These are phyloP conservation scores for Entrophospora sp. DNA, from an alignment of 192 early-diverging fungal genomes.

Conservation along the genomic window DNA sequence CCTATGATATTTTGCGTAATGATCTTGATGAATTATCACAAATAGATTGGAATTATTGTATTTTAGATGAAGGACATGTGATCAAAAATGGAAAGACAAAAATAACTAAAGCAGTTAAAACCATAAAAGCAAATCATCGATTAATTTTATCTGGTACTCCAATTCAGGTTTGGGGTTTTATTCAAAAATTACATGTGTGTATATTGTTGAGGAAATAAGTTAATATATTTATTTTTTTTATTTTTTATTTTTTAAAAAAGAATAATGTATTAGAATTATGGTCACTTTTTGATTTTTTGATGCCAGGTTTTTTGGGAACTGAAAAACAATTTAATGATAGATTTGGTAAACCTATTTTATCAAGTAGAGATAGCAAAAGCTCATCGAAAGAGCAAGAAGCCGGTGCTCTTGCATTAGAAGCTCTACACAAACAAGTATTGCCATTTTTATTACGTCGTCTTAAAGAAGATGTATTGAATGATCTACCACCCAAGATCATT, in stretches of 20 bases:
- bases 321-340: conserved; percentile 92
- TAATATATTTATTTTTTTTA: background rate
- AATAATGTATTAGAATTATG: conserved; percentile 97
- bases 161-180: conserved; percentile 50
- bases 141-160: conserved; percentile 96
- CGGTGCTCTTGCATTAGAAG: conserved; percentile 81
- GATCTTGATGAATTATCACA: conserved; percentile 76
- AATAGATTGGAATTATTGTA: conserved; percentile 87
- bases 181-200: background rate
- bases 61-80: conserved; percentile 96
- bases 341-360: conserved; percentile 86
- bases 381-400: conserved; percentile 57
- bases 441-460: conserved; percentile 92
- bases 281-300: conserved; percentile 97
- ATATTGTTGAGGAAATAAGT: background rate
- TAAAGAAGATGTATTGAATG: conserved; percentile 96
- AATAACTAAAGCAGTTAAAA: conserved; percentile 87
- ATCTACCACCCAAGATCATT: conserved; percentile 98
- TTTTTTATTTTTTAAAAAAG: conserved; percentile 54
- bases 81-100: conserved; percentile 96
- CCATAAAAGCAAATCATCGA: conserved; percentile 76
- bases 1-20: conserved; percentile 94
- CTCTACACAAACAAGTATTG: conserved; percentile 90
- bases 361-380: conserved; percentile 82
- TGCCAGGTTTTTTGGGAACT: conserved; percentile 96